Percentiles rank a stretch among this genome's conserved stretches.
phyloP scores from a whole-genome alignment of 2,329 filamentous ascomycete species.

The Colletotrichum spaethianum region DNA sequence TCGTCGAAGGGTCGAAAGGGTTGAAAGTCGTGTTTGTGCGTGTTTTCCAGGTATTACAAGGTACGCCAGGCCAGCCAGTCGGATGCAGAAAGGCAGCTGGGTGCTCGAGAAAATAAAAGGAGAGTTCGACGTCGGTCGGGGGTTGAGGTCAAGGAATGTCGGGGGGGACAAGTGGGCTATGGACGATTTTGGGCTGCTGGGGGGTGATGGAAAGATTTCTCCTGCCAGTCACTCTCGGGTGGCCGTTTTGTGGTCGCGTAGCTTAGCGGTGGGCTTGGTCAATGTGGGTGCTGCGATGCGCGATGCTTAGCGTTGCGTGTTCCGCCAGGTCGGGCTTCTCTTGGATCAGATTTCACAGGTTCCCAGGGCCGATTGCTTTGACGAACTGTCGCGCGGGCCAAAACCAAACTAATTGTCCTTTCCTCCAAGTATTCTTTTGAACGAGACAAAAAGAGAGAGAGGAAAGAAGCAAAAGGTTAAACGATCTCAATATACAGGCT shows the following conservation, averaged over 20 bases:
- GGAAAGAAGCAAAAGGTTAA: constrained; percentile 40
- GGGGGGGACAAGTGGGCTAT: constrained; percentile 40
- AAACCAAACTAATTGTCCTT: constrained; percentile 34
- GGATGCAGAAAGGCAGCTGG: constrained; percentile 32
- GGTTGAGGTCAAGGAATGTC: constrained; percentile 44
- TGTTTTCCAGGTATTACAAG: constrained; percentile 42
- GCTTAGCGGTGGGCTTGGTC: constrained; percentile 35
- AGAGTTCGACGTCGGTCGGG: constrained; percentile 40
- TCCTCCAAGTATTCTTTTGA: constrained; percentile 31
- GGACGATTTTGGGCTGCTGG: constrained; percentile 28
- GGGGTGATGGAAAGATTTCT: constrained; percentile 40
- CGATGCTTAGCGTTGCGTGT: constrained; percentile 32
- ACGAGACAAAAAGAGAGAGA: constrained; percentile 33
- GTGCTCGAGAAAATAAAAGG: constrained; percentile 39
- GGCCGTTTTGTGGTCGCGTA: constrained; percentile 39
- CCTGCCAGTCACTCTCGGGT: constrained; percentile 36
- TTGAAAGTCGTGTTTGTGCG: constrained; percentile 30
- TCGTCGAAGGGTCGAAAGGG: constrained; percentile 33
- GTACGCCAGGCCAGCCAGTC: constrained; percentile 38
- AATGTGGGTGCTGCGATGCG: constrained; percentile 40
- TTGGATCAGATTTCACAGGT: constrained; percentile 36
- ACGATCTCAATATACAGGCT: constrained; percentile 43
- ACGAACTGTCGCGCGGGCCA: constrained; percentile 11
- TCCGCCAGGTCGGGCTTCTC: constrained; percentile 21
- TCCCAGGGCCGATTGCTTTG: constrained; percentile 10